Evolutionary conservation across 106 monocot genomes (phyloP).

Genomic region (Apostasia ramifera): DNA sequence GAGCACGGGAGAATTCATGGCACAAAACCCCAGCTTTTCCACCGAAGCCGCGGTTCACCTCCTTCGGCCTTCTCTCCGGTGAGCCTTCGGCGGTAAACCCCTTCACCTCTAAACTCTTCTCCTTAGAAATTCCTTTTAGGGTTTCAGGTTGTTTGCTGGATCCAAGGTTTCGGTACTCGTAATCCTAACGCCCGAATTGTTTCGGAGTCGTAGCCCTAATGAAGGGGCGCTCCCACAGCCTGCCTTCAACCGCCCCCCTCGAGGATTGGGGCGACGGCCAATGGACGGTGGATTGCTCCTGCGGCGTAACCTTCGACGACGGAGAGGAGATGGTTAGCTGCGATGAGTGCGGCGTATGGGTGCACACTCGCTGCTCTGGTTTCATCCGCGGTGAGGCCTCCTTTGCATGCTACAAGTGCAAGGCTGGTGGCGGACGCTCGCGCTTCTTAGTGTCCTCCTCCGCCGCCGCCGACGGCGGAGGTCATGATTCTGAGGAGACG

Average conservation of each 20-base stretch:
- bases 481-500: slow-evolving; percentile 49
- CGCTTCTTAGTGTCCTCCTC: neutral
- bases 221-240: slow-evolving; percentile 64
- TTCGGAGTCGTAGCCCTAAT: slow-evolving; percentile 13
- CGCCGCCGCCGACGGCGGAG: slow-evolving; percentile 7
- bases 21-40: neutral
- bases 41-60: neutral
- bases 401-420: slow-evolving; percentile 91
- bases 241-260: slow-evolving; percentile 27
- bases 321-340: slow-evolving; percentile 99
- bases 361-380: slow-evolving; percentile 89
- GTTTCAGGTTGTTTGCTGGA: neutral
- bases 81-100: neutral
- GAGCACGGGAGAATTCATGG: neutral
- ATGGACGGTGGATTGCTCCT: slow-evolving; percentile 99
- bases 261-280: slow-evolving; percentile 84
- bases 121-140: neutral
- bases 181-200: neutral
- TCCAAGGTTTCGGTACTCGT: neutral
- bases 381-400: slow-evolving; percentile 57
- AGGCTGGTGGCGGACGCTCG: slow-evolving; percentile 14
- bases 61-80: neutral
- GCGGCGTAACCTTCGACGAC: slow-evolving; percentile 95
- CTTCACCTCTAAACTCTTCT: neutral
- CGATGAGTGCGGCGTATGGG: slow-evolving; percentile 98